Percentiles rank a stretch among this genome's conserved stretches.
Evolutionary conservation across 495 filamentous ascomycete species (phyloP).

Genomic region (Xylaria palmicola): DNA sequence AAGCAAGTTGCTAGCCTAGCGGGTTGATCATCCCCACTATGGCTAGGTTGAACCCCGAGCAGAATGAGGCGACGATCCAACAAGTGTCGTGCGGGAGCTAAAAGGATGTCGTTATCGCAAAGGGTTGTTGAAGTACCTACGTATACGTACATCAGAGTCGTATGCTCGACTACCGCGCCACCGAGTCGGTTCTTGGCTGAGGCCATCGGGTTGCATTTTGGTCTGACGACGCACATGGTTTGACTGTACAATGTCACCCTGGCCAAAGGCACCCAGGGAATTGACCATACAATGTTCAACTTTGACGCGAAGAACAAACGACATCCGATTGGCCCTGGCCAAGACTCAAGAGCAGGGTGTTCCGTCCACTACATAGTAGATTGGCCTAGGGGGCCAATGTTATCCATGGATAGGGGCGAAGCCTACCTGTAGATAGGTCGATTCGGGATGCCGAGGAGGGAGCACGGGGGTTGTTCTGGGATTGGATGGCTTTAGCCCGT

Average conservation of each 20-base stretch:
- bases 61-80: not conserved
- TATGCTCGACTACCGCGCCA: not conserved
- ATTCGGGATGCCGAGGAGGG: not conserved
- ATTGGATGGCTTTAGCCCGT: not conserved
- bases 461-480: not conserved
- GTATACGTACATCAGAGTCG: not conserved
- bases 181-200: constrained; percentile 11
- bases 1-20: not conserved
- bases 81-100: not conserved
- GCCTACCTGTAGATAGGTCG: not conserved
- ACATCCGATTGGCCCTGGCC: not conserved
- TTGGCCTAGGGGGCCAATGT: not conserved
- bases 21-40: not conserved
- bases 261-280: not conserved
- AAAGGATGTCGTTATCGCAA: not conserved
- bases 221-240: not conserved
- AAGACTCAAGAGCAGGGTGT: not conserved
- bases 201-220: constrained; percentile 11
- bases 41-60: not conserved
- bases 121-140: not conserved
- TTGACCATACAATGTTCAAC: not conserved
- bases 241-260: constrained; percentile 8
- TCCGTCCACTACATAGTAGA: not conserved
- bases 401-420: not conserved
- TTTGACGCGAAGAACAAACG: not conserved